Evolutionary conservation across 202 grass and related monocot genomes (phyloP).

Genomic region (Panicum hallii): DNA sequence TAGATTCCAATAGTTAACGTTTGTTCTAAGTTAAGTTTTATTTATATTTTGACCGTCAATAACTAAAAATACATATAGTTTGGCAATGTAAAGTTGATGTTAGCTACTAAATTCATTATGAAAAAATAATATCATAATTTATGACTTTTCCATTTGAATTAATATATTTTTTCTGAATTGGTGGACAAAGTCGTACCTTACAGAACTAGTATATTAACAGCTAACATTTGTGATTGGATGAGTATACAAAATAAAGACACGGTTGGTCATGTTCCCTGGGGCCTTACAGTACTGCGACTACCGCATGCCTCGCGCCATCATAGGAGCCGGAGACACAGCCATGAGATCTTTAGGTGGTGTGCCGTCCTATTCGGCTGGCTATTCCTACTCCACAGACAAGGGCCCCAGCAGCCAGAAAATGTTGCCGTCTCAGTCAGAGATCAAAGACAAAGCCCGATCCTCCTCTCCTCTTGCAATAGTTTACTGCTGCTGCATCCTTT

Average conservation of each 20-base stretch:
- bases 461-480: neutral
- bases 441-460: slow-evolving; percentile 1
- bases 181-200: too few relatives aligned
- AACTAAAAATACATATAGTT: too few relatives aligned
- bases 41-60: too few relatives aligned
- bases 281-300: neutral
- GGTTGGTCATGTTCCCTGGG: neutral
- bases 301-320: slow-evolving; percentile 28
- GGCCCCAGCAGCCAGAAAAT: neutral
- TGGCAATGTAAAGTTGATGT: too few relatives aligned
- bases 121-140: neutral
- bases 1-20: too few relatives aligned
- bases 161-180: neutral
- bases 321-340: slow-evolving; percentile 1
- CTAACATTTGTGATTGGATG: neutral
- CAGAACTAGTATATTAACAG: neutral
- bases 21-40: too few relatives aligned
- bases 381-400: slow-evolving; percentile 10
- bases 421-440: neutral
- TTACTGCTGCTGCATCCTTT: neutral
- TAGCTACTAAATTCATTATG: too few relatives aligned
- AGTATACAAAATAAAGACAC: neutral
- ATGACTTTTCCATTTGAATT: neutral
- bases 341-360: slow-evolving; percentile 45
- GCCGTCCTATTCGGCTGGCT: slow-evolving; percentile 22